These are phyloP conservation scores for Pisolithus orientalis DNA, from an alignment of 768 basidiomycete genomes.

Conservation along the genomic window DNA sequence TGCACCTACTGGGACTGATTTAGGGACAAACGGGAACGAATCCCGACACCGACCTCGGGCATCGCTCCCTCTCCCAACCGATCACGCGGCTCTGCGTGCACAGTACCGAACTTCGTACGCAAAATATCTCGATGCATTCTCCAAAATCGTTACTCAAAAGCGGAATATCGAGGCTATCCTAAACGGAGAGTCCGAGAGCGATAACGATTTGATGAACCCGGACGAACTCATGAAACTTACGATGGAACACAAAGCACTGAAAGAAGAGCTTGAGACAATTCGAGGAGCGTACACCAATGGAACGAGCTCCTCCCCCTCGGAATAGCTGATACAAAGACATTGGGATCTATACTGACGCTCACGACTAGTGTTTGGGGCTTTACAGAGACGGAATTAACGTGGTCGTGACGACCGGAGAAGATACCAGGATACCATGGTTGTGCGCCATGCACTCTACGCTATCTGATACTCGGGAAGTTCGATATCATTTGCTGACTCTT, in stretches of 20 bases:
- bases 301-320: constrained; percentile 4
- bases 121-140: constrained; percentile 44
- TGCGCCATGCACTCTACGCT: no score
- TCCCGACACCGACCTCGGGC: constrained; percentile 26
- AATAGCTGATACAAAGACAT: constrained; percentile 5
- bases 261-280: constrained; percentile 51
- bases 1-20: constrained; percentile 16
- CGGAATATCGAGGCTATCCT: constrained; percentile 48
- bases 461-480: no score
- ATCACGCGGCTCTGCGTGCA: constrained; percentile 46
- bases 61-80: constrained; percentile 34
- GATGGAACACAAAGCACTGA: constrained; percentile 38
- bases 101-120: constrained; percentile 48
- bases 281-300: constrained; percentile 31
- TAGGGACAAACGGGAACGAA: constrained; percentile 8
- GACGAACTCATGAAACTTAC: constrained; percentile 46
- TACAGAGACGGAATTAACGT: no score
- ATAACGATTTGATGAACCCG: constrained; percentile 45
- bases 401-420: no score
- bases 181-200: constrained; percentile 48
- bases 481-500: no score
- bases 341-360: no score
- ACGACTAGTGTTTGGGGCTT: no score
- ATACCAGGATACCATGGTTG: no score
- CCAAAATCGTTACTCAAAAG: constrained; percentile 44